phyloP scores from a whole-genome alignment of 441 rosid species.

The Arabidopsis lyrata region DNA sequence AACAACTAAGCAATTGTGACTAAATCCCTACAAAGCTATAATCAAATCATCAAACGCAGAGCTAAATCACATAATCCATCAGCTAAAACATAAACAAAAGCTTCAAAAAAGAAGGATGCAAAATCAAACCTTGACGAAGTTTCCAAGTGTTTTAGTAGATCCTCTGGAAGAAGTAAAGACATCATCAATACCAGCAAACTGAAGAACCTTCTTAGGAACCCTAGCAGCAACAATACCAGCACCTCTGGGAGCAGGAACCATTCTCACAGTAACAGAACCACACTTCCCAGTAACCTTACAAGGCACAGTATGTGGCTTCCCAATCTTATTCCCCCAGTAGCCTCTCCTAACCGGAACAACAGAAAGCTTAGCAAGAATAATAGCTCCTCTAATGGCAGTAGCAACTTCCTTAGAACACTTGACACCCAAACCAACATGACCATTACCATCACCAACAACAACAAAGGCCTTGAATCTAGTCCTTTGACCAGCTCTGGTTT shows the following conservation, averaged over 20 bases:
- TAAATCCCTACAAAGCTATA: too few relatives aligned
- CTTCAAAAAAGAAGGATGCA: not conserved
- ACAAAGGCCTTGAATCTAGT: constrained; percentile 90
- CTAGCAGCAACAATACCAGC: constrained; percentile 87
- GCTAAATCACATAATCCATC: too few relatives aligned
- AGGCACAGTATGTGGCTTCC: constrained; percentile 83
- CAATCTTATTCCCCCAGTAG: constrained; percentile 90
- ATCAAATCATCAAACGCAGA: too few relatives aligned
- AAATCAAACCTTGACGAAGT: constrained; percentile 72
- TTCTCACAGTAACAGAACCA: constrained; percentile 70
- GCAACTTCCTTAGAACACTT: constrained; percentile 90
- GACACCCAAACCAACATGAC: constrained; percentile 84
- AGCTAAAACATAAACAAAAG: not conserved
- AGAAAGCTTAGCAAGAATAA: constrained; percentile 76
- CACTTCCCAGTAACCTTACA: constrained; percentile 91
- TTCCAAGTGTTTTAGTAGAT: constrained; percentile 86
- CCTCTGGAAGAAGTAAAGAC: constrained; percentile 88
- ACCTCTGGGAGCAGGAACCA: constrained; percentile 80
- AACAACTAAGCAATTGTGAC: not conserved
- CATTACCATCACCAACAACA: constrained; percentile 76
- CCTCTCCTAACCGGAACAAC: constrained; percentile 87
- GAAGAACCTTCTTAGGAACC: constrained; percentile 86
- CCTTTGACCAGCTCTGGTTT: constrained; percentile 84
- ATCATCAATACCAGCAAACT: constrained; percentile 85
- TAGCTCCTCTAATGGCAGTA: constrained; percentile 82